Evolutionary conservation across 2,329 filamentous ascomycete species (phyloP), one percentile per base, ranked within the genome.

Genomic region (Elsinoe ampelina): DNA sequence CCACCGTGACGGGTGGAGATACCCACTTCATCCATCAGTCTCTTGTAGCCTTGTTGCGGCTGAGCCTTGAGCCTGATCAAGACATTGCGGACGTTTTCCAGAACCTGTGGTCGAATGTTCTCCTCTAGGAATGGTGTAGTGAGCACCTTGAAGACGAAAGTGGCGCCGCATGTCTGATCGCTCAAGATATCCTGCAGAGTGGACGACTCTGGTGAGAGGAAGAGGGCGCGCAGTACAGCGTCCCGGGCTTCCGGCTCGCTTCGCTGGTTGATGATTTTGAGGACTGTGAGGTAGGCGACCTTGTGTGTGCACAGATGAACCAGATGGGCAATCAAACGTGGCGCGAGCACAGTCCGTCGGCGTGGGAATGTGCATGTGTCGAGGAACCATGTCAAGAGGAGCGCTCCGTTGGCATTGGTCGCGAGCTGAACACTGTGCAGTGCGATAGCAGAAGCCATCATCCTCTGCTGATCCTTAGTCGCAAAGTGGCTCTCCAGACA

Each of bases 191-290:
- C 87, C 69, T 95, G 91, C 39, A 98, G 74, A 1, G 88, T 83
- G 63, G 91, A 84, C 65, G 97, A 89, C 60, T 92, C 88, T 2
- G 84, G 81, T 7, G 88, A 90, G 72, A 95, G 95, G 79, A 98
- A 97, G 34, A 98, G 76, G 1, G 92, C 91, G 69, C 89, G 86
- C 39, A 97, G 77, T 38, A 98, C 89, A 48, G 82, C 87, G 66
- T 98, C 92, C 11, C 93, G 83, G 2, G 93, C 93, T 60, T 97
- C 92, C 0, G 88, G 80, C 73, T 98, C 93, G 34, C 91, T 88
- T 68, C 95, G 90, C 72, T 98, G 93, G 70, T 98, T 98, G 72
- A 98, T 95, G 52, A 97, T 90, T 76, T 98, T 98, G 58, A 98
- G 78, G 1, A 98, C 92, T 0, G 93, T 98, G 60, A 97, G 78